Base-by-base conservation (phyloP, 164 flowering plant genomes). In the Piper longum region DNA sequence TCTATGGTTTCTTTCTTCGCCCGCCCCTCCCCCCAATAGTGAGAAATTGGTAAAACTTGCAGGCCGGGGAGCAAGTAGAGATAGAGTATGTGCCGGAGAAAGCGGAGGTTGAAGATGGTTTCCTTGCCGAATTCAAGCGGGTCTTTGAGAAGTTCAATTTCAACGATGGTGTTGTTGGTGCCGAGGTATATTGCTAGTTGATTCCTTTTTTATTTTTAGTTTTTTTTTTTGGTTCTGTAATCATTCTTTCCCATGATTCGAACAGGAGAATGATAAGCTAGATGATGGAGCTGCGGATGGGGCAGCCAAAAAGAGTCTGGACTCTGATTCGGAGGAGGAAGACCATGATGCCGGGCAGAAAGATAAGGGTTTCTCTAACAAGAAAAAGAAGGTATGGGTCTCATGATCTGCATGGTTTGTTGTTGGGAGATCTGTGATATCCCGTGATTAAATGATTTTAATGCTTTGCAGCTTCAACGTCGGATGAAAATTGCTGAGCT, bases 401-500 rank as follows among this genome's bases (percentile, higher is more conserved):
- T 5, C 14, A 2, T 60, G 36, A 19, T 56, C 16, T 64, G 36
- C 7, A 4, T 57, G 1, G 2, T 52, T 16, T 26, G 41, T 43
- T 45, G 42, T 16, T 3, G 36, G 36, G 36, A 26, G 36, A 26
- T 26, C 36, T 26, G 36, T 26, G 36, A 26, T 26, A 26, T 26
- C 36, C 36, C 2, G 36, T 26, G 36, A 26, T 26, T 26, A 26
- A 26, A 26, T 26, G 52, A 14, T 48, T 44, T 64, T 42, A 16
- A 39, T 19, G 14, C 16, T 66, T 66, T 45, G 62, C 73, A 91
- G 99, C 89, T 91, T 55, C 93, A 86, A 70, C 80, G 96, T 7
- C 73, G 98, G 58, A 95, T 95, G 98, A 91, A 89, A 70, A 87
- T 95, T 73, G 99, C 96, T 40, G 97, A 95, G 65, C 75, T 95